Evolutionary conservation across 257 asterid species (phyloP).

Genomic region (Solanum raphanifolium): DNA sequence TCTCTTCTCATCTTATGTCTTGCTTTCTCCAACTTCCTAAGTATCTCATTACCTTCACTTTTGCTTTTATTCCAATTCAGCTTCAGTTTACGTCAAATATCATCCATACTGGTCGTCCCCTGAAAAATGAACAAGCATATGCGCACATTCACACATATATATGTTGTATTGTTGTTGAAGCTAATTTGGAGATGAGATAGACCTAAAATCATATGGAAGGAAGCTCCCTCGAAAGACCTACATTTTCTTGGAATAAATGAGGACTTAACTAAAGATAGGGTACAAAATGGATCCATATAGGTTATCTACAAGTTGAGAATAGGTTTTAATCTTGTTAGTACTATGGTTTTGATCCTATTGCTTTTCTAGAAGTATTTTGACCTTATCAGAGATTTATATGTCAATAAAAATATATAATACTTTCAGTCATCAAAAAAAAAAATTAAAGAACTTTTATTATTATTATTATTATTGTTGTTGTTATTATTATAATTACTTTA

Average conservation of each 20-base stretch:
- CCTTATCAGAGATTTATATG: not conserved
- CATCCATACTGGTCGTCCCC: not conserved
- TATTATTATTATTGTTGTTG: no score
- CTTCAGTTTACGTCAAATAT: not conserved
- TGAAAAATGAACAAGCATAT: not conserved
- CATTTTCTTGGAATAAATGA: not conserved
- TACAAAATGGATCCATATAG: not conserved
- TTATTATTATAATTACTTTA: not conserved
- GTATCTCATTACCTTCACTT: not conserved
- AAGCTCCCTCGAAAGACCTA: not conserved
- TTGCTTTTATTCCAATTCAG: not conserved
- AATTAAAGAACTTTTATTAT: not conserved
- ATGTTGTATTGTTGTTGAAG: not conserved
- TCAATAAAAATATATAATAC: not conserved
- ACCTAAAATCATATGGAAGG: not conserved
- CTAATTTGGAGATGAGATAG: not conserved
- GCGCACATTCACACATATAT: not conserved
- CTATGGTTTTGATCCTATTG: not conserved
- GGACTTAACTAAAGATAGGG: not conserved
- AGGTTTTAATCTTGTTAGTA: not conserved
- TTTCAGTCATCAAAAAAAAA: no score
- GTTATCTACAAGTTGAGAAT: not conserved
- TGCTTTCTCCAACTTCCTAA: not conserved
- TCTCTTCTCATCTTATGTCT: not conserved
- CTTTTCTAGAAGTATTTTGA: not conserved